Percentiles rank a stretch among this genome's conserved stretches.
phyloP scores from a whole-genome alignment of 805 yeast species.

The Maudiozyma serrabonitensis region DNA sequence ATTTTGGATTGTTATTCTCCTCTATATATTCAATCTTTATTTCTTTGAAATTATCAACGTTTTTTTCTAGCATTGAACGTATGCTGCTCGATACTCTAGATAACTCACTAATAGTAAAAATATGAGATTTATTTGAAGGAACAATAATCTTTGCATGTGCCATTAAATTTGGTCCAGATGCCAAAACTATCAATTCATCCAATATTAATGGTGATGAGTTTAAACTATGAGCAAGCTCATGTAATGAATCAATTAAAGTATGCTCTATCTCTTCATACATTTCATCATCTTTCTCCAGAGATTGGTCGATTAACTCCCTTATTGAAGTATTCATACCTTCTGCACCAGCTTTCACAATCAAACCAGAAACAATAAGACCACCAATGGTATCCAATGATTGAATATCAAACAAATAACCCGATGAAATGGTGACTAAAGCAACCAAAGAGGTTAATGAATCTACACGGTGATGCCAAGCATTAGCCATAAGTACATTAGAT shows the following conservation, averaged over 20 bases:
- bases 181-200: constrained; percentile 35
- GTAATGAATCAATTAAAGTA: constrained; percentile 10
- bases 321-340: constrained; percentile 58
- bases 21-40: constrained; percentile 32
- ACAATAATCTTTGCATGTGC: constrained; percentile 27
- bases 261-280: constrained; percentile 35
- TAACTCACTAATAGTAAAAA: constrained; percentile 30
- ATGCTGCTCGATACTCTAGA: constrained; percentile 30
- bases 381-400: constrained; percentile 87
- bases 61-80: constrained; percentile 25
- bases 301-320: constrained; percentile 66
- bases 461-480: constrained; percentile 97
- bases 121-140: constrained; percentile 23
- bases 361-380: constrained; percentile 69
- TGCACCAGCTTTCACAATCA: constrained; percentile 76
- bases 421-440: constrained; percentile 75
- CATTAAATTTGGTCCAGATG: constrained; percentile 46
- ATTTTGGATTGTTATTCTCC: neutral
- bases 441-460: constrained; percentile 86
- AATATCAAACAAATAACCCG: constrained; percentile 66
- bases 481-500: constrained; percentile 83
- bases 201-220: constrained; percentile 21
- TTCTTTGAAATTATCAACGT: constrained; percentile 36
- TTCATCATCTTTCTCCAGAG: constrained; percentile 41
- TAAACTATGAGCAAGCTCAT: constrained; percentile 20